Conservation (phyloP, 2,329 filamentous ascomycete species). For the Monosporascus cannonballus region DNA sequence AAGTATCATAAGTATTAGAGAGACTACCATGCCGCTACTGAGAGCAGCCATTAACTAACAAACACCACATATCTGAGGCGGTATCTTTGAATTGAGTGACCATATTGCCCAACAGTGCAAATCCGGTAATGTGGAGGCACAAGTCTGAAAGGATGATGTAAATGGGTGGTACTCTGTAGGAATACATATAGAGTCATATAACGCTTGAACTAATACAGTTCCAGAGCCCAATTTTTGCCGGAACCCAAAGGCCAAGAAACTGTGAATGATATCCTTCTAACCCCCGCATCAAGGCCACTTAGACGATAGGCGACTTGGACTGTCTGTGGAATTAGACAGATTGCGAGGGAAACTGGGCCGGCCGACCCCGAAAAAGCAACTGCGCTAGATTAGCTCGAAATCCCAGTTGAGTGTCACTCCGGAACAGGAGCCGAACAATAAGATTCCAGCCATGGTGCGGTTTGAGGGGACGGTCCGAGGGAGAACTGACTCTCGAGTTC, state of each 20-base stretch:
- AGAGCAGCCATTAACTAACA: conserved; percentile 8
- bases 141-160: conserved; percentile 8
- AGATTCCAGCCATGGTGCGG: background rate
- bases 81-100: conserved; percentile 3
- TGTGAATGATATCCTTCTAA: background rate
- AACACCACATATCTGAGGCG: conserved; percentile 6
- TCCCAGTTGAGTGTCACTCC: too few relatives aligned
- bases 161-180: conserved; percentile 5
- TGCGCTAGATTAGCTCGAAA: background rate
- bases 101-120: conserved; percentile 7
- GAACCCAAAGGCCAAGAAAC: too few relatives aligned
- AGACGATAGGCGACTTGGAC: too few relatives aligned
- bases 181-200: too few relatives aligned
- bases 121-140: conserved; percentile 9
- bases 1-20: conserved; percentile 9
- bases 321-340: too few relatives aligned
- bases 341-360: background rate
- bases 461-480: background rate
- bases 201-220: too few relatives aligned
- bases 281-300: background rate
- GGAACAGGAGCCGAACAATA: background rate
- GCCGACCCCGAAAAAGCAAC: background rate
- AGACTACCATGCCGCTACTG: conserved; percentile 11
- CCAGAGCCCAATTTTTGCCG: too few relatives aligned
- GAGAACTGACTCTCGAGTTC: background rate